Evolutionary conservation across 257 asterid species (phyloP).

Genomic region (Salvia miltiorrhiza): DNA sequence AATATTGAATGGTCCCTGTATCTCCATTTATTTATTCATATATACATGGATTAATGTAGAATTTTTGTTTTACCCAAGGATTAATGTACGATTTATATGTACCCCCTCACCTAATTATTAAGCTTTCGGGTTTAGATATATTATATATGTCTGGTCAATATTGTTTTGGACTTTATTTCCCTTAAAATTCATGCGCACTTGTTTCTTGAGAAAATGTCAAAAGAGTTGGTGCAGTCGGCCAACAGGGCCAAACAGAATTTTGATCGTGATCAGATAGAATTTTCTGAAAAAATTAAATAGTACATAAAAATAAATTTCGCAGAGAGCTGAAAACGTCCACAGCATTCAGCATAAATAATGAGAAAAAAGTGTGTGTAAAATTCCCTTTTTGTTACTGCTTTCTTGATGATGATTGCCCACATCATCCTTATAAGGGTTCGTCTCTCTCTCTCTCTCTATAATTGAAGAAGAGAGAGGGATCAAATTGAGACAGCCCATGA

Average conservation of each 20-base stretch:
- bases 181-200: neutral
- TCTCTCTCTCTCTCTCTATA: slow-evolving; percentile 22
- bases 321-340: neutral
- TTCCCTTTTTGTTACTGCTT: slow-evolving; percentile 35
- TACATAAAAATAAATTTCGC: neutral
- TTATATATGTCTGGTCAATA: neutral
- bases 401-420: slow-evolving; percentile 29
- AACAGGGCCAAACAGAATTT: slow-evolving; percentile 21
- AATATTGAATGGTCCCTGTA: no score
- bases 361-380: slow-evolving; percentile 35
- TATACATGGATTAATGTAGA: no score
- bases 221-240: slow-evolving; percentile 30
- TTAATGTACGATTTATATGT: neutral
- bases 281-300: slow-evolving; percentile 5
- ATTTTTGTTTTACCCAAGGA: neutral
- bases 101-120: neutral
- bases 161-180: neutral
- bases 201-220: slow-evolving; percentile 12
- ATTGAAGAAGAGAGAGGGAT: slow-evolving; percentile 28
- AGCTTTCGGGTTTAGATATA: neutral
- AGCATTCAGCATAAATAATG: slow-evolving; percentile 18
- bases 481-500: slow-evolving; percentile 46
- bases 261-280: slow-evolving; percentile 26
- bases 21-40: no score
- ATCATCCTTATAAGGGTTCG: neutral